Conservation (phyloP, 1,139 yeast genomes). For the Lodderomyces elongisporus region DNA sequence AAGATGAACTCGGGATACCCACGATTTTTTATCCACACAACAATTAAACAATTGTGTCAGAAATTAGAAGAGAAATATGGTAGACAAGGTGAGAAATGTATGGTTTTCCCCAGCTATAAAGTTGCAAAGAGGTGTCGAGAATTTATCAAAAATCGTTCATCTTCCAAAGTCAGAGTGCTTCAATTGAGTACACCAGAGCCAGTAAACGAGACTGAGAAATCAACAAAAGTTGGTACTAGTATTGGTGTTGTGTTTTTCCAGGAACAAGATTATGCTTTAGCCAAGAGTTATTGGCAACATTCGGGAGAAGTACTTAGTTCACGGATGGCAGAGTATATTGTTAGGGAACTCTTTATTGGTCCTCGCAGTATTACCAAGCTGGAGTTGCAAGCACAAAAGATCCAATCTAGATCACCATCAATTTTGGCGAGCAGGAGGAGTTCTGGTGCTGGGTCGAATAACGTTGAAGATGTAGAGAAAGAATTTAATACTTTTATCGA, state of each 20-base stretch:
- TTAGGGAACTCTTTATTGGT: conserved; percentile 52
- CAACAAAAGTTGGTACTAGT: conserved; percentile 56
- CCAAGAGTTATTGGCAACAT: conserved; percentile 94
- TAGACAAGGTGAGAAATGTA: conserved; percentile 64
- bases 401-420: conserved; percentile 33
- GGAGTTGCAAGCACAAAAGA: conserved; percentile 35
- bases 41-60: conserved; percentile 57
- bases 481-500: conserved; percentile 73
- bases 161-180: conserved; percentile 54
- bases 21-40: conserved; percentile 72
- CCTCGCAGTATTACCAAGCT: conserved; percentile 18
- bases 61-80: conserved; percentile 61
- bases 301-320: conserved; percentile 94
- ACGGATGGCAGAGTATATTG: conserved; percentile 77
- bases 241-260: conserved; percentile 79
- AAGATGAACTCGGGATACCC: conserved; percentile 89
- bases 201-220: conserved; percentile 49
- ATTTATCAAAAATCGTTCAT: conserved; percentile 47
- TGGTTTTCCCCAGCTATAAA: conserved; percentile 72
- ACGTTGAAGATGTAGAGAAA: conserved; percentile 37
- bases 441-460: conserved; percentile 13
- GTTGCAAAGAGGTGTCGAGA: conserved; percentile 85
- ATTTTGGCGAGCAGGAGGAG: conserved; percentile 21
- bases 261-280: conserved; percentile 48
- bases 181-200: conserved; percentile 78